phyloP scores from a whole-genome alignment of 441 rosid species.

The Pelargonium citronellum region DNA sequence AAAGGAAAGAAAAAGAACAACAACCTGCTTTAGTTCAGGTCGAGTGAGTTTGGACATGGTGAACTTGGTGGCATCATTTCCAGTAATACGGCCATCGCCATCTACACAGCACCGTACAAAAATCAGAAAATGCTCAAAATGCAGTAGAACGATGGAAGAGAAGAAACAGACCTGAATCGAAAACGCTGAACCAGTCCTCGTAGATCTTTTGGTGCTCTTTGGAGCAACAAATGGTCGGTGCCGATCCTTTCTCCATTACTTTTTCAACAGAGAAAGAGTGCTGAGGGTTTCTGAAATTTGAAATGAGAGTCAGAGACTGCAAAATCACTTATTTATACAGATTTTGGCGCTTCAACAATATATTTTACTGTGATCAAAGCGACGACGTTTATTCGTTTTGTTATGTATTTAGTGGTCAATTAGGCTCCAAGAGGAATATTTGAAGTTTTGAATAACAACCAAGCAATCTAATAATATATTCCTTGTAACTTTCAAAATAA shows the following conservation, averaged over 20 bases:
- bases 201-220: constrained; percentile 68
- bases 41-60: constrained; percentile 69
- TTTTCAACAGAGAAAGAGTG: not conserved
- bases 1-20: not conserved
- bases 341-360: constrained; percentile 6
- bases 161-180: constrained; percentile 58
- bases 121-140: not conserved
- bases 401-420: too few species aligned
- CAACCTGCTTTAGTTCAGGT: constrained; percentile 77
- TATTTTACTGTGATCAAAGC: not conserved
- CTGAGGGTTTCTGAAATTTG: not conserved
- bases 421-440: too few species aligned
- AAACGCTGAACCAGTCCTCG: constrained; percentile 69
- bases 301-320: not conserved
- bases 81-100: constrained; percentile 80
- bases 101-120: constrained; percentile 30
- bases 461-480: too few species aligned
- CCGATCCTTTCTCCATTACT: constrained; percentile 64
- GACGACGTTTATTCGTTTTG: too few species aligned
- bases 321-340: not conserved
- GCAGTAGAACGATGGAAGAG: not conserved
- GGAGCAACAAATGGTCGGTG: constrained; percentile 58
- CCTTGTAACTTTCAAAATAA: too few species aligned
- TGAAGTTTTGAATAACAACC: too few species aligned
- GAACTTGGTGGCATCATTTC: constrained; percentile 80